Percentiles rank a stretch among this genome's conserved stretches.
Conservation (phyloP, 768 basidiomycete species). For the Boletus tylopilopsis region DNA sequence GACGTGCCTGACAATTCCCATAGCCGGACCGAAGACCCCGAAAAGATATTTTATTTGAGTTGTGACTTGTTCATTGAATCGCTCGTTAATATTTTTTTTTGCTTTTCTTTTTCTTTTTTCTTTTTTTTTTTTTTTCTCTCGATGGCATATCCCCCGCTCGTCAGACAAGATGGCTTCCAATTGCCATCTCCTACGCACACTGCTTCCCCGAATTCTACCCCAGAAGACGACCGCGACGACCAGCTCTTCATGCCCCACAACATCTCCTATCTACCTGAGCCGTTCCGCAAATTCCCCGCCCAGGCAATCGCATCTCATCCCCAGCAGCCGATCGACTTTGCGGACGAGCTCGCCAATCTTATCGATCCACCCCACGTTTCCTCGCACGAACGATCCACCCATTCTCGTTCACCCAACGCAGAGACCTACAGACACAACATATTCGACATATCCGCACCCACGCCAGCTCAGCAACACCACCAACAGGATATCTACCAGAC, state of each 20-base stretch:
- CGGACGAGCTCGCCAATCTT: constrained; percentile 64
- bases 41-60: constrained; percentile 14
- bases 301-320: constrained; percentile 15
- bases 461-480: constrained; percentile 32
- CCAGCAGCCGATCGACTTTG: constrained; percentile 46
- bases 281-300: constrained; percentile 50
- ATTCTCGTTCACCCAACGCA: constrained; percentile 37
- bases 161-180: constrained; percentile 76
- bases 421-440: constrained; percentile 53
- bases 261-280: constrained; percentile 46
- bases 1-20: constrained; percentile 27
- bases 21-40: constrained; percentile 35
- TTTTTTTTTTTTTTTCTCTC: neutral
- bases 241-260: constrained; percentile 44
- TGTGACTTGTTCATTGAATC: too few species aligned
- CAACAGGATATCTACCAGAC: constrained; percentile 29
- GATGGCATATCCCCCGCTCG: constrained; percentile 31
- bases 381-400: constrained; percentile 44
- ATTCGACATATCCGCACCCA: constrained; percentile 57
- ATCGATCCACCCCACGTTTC: constrained; percentile 37
- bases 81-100: neutral
- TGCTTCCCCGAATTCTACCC: constrained; percentile 26
- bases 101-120: neutral
- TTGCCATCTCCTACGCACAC: constrained; percentile 44
- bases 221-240: constrained; percentile 27